Percentiles rank a stretch among this genome's conserved stretches.
Conservation (phyloP, 1,284 basidiomycete genomes). For the Pascua sp. region DNA sequence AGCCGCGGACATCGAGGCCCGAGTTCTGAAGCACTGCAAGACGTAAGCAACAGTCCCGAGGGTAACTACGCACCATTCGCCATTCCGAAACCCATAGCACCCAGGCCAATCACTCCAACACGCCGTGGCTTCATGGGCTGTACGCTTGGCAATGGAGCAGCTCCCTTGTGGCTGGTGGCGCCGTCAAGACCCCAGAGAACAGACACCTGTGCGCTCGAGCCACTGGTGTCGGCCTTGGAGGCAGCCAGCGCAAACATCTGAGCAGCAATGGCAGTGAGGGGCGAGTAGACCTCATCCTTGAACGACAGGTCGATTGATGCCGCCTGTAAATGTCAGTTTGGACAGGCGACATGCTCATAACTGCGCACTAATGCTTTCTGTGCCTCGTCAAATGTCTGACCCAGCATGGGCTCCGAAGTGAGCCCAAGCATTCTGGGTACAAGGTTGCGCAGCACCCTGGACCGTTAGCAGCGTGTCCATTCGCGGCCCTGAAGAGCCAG, state of each 20-base stretch:
- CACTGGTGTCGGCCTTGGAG: neutral
- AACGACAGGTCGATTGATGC: neutral
- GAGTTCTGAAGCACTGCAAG: conserved; percentile 11
- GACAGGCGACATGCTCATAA: neutral
- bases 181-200: neutral
- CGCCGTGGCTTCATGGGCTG: conserved; percentile 4
- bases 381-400: neutral
- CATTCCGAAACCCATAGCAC: conserved; percentile 21
- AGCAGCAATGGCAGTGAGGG: conserved; percentile 4
- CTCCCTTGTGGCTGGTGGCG: neutral
- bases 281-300: conserved; percentile 6
- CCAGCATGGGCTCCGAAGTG: neutral
- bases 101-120: conserved; percentile 21
- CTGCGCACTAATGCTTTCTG: neutral
- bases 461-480: neutral
- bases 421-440: neutral
- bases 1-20: conserved; percentile 17
- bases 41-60: neutral
- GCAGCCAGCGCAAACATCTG: neutral
- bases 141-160: neutral
- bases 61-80: conserved; percentile 15
- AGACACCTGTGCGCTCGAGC: neutral
- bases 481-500: neutral
- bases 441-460: conserved; percentile 5
- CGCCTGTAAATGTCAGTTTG: neutral